Conservation (phyloP, 345 rosid species). For the Citrus australasica region DNA sequence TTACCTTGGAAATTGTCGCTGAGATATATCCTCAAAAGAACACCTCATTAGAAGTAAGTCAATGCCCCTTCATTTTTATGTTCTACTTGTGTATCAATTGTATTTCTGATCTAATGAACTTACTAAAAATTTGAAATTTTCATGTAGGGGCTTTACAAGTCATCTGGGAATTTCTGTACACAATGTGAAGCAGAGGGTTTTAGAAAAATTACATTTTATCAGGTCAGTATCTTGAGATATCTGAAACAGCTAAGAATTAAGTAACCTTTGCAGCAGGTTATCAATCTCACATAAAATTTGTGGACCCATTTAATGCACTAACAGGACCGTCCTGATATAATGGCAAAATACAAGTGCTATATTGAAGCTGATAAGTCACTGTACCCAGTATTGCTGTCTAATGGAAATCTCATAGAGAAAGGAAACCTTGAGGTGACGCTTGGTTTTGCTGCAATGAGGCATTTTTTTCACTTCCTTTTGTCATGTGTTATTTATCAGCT, state of each 20-base stretch:
- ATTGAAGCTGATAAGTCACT: constrained; percentile 87
- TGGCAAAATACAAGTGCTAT: constrained; percentile 91
- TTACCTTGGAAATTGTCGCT: constrained; percentile 71
- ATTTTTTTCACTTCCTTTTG: neutral
- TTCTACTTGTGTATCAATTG: neutral
- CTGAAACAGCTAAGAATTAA: constrained; percentile 6
- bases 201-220: constrained; percentile 88
- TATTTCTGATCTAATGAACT: constrained; percentile 1
- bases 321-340: constrained; percentile 96
- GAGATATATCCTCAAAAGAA: constrained; percentile 89
- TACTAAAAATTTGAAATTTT: neutral
- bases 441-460: neutral
- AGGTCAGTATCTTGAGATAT: constrained; percentile 42
- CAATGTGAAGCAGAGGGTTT: constrained; percentile 99
- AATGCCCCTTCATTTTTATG: neutral
- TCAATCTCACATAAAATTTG: constrained; percentile 10
- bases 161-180: constrained; percentile 93
- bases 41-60: constrained; percentile 80
- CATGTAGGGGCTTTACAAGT: constrained; percentile 86
- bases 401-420: constrained; percentile 86
- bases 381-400: constrained; percentile 86
- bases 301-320: constrained; percentile 19
- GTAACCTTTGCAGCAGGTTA: constrained; percentile 6
- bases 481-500: neutral
- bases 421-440: constrained; percentile 71